A percentile compares a stretch with the other conserved stretches of the same genome.
These are phyloP conservation scores for Onygena corvina DNA, from an alignment of 2,329 filamentous ascomycete genomes.

Conservation along the genomic window DNA sequence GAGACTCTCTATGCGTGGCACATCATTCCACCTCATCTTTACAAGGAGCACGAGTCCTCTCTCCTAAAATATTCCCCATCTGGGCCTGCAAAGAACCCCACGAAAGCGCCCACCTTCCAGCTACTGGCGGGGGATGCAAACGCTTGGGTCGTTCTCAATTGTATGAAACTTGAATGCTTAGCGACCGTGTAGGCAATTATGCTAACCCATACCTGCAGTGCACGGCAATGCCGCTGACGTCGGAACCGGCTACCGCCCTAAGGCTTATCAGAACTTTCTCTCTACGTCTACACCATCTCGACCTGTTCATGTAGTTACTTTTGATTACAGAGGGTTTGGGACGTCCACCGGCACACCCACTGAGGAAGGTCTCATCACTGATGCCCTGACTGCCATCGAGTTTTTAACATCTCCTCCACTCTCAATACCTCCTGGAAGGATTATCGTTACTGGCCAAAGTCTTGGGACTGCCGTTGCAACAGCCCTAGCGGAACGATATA, in stretches of 20 bases:
- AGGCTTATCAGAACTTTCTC: slow-evolving; percentile 65
- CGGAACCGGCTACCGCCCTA: slow-evolving; percentile 62
- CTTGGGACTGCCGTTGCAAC: slow-evolving; percentile 75
- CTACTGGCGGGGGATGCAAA: slow-evolving; percentile 41
- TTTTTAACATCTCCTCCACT: slow-evolving; percentile 49
- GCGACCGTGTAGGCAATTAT: background rate
- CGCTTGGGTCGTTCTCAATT: slow-evolving; percentile 45
- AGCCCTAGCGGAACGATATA: slow-evolving; percentile 61
- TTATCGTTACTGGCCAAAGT: slow-evolving; percentile 74
- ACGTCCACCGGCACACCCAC: slow-evolving; percentile 66
- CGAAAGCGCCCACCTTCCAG: slow-evolving; percentile 38
- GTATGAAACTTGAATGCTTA: slow-evolving; percentile 23
- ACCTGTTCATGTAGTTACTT: slow-evolving; percentile 63
- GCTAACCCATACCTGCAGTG: slow-evolving; percentile 22
- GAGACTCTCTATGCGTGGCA: slow-evolving; percentile 83
- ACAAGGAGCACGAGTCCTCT: slow-evolving; percentile 55
- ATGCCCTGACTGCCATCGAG: slow-evolving; percentile 60
- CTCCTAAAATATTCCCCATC: slow-evolving; percentile 46
- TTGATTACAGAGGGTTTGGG: slow-evolving; percentile 86
- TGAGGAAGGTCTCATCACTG: slow-evolving; percentile 68
- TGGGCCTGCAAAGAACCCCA: slow-evolving; percentile 39
- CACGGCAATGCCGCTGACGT: slow-evolving; percentile 70
- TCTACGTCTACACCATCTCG: slow-evolving; percentile 53
- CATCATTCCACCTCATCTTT: slow-evolving; percentile 65
- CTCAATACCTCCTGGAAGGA: slow-evolving; percentile 54